Percentiles rank a stretch among this genome's conserved stretches.
These are phyloP conservation scores for Phytophthora fragariae DNA, from an alignment of 352 stramenopile genomes.

Conservation along the genomic window DNA sequence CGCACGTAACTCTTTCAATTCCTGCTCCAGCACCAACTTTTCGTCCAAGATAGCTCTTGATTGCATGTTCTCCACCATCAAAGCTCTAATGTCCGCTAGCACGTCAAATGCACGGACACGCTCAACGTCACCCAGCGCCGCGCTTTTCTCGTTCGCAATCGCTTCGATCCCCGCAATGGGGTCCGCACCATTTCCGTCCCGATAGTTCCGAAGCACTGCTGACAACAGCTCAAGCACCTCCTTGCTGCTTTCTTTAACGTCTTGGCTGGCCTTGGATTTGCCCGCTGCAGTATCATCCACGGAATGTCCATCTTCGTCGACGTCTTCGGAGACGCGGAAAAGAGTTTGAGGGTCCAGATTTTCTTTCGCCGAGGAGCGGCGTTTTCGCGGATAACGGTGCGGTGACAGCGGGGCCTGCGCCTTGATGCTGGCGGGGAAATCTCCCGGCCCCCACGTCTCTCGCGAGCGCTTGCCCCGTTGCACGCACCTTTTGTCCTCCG, in stretches of 20 bases:
- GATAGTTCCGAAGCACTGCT: constrained; percentile 38
- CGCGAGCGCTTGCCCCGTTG: constrained; percentile 53
- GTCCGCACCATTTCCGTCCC: constrained; percentile 27
- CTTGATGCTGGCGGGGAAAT: constrained; percentile 55
- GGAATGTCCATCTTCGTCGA: constrained; percentile 25
- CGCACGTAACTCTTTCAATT: constrained; percentile 46
- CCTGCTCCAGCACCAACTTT: constrained; percentile 53
- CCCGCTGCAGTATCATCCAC: constrained; percentile 1
- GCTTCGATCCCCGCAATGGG: constrained; percentile 25
- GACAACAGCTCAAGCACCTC: constrained; percentile 48
- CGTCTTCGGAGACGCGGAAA: constrained; percentile 32
- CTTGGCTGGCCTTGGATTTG: constrained; percentile 4
- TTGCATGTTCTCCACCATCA: constrained; percentile 36
- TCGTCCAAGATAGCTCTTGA: constrained; percentile 40
- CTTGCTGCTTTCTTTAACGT: constrained; percentile 23
- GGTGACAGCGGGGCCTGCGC: constrained; percentile 21
- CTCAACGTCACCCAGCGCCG: constrained; percentile 31
- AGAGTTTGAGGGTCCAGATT: constrained; percentile 57
- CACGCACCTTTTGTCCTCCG: constrained; percentile 32
- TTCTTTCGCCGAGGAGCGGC: constrained; percentile 50
- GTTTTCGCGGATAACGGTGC: constrained; percentile 28
- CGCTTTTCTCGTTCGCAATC: constrained; percentile 37
- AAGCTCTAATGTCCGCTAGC: constrained; percentile 38
- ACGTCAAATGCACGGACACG: constrained; percentile 36
- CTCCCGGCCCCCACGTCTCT: constrained; percentile 79